These are phyloP conservation scores for Candida palmyrensis DNA, from an alignment of 805 yeast genomes.

Conservation along the genomic window DNA sequence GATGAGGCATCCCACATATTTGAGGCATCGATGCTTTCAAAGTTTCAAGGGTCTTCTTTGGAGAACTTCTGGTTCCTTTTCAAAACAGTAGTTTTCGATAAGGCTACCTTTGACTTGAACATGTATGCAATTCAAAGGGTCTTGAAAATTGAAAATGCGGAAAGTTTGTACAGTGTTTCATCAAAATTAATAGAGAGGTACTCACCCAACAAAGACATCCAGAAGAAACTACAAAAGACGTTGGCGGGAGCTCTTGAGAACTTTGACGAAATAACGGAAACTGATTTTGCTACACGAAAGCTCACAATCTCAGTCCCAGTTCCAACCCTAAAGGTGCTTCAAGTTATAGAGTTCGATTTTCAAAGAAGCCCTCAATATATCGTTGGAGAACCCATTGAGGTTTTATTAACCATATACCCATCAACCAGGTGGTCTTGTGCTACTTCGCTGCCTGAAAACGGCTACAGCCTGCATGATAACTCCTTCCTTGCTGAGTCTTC, in stretches of 20 bases:
- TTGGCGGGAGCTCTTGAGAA: too few species aligned
- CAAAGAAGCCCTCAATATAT: conserved; percentile 38
- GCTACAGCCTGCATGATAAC: conserved; percentile 3
- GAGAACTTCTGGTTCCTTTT: conserved; percentile 19
- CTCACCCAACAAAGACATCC: conserved; percentile 3
- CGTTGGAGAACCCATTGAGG: conserved; percentile 61
- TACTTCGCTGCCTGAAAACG: not conserved
- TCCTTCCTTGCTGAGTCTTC: conserved; percentile 21
- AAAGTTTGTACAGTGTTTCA: too few species aligned
- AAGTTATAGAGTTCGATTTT: conserved; percentile 46
- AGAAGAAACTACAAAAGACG: too few species aligned
- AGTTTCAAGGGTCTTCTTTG: conserved; percentile 8
- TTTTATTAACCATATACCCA: conserved; percentile 39
- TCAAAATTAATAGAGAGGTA: conserved; percentile 3
- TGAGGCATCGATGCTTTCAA: conserved; percentile 8
- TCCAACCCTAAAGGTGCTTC: conserved; percentile 58
- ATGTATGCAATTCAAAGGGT: conserved; percentile 21
- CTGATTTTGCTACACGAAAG: not conserved
- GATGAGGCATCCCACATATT: conserved; percentile 36
- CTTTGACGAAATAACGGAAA: not conserved
- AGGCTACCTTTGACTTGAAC: conserved; percentile 24
- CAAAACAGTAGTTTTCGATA: conserved; percentile 12
- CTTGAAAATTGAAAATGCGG: conserved; percentile 13
- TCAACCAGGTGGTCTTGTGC: conserved; percentile 38
- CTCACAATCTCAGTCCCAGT: conserved; percentile 50